Conservation (phyloP, 768 basidiomycete genomes). For the Austroboletus festivus region DNA sequence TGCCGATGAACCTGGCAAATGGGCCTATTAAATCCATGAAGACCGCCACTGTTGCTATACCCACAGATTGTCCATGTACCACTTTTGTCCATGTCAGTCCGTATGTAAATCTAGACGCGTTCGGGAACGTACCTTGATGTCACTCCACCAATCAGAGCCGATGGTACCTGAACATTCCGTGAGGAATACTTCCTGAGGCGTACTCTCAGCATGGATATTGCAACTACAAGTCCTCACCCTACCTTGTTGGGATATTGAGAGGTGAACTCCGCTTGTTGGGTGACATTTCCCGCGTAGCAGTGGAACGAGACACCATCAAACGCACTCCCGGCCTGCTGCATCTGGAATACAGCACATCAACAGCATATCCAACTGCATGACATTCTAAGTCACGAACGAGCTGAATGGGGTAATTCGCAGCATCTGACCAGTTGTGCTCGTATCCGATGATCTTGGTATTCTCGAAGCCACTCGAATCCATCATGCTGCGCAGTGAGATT, state of each 20-base stretch:
- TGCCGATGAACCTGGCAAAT: constrained; percentile 38
- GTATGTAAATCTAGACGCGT: neutral
- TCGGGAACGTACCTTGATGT: constrained; percentile 56
- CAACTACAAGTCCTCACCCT: neutral
- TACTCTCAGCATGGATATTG: neutral
- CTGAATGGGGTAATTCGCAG: constrained; percentile 59
- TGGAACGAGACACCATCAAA: constrained; percentile 71
- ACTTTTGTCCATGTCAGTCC: constrained; percentile 36
- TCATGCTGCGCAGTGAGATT: constrained; percentile 48
- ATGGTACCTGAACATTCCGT: constrained; percentile 65
- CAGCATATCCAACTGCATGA: neutral
- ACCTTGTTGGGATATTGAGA: constrained; percentile 53
- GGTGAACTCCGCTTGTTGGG: constrained; percentile 55
- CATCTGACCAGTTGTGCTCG: constrained; percentile 75
- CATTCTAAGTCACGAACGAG: constrained; percentile 34
- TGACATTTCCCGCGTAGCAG: constrained; percentile 60
- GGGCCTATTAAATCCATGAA: constrained; percentile 18
- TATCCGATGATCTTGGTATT: constrained; percentile 61
- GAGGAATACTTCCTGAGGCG: constrained; percentile 39
- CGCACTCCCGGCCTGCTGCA: constrained; percentile 52
- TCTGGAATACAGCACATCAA: constrained; percentile 30
- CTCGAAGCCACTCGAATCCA: constrained; percentile 61
- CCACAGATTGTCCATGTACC: constrained; percentile 69
- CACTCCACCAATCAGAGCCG: constrained; percentile 75
- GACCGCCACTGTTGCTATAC: constrained; percentile 15